Evolutionary conservation across 1,139 yeast genomes (phyloP).

Genomic region (Hyphopichia khmerensis): DNA sequence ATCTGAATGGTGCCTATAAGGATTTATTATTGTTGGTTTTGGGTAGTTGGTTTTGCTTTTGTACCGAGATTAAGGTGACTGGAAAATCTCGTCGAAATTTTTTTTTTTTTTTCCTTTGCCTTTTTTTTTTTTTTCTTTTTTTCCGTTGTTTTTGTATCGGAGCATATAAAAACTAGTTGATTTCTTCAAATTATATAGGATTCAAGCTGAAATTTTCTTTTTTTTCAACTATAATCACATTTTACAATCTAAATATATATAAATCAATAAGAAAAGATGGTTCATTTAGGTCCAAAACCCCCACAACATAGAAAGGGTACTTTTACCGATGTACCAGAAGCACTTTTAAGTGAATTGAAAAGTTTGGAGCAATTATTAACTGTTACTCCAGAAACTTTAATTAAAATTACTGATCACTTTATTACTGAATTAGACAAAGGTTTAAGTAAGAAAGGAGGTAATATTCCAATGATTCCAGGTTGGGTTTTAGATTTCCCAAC

Average conservation of each 20-base stretch:
- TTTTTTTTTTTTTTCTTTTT: no score
- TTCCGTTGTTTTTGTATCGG: no score
- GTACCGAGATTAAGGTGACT: neutral
- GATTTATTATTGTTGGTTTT: no score
- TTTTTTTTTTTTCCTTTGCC: no score
- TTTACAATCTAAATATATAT: no score
- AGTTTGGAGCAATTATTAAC: constrained; percentile 64
- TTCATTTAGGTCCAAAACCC: constrained; percentile 79
- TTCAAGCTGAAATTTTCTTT: no score
- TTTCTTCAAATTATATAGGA: no score
- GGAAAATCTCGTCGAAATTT: neutral
- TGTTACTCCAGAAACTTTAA: constrained; percentile 58
- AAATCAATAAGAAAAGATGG: constrained; percentile 45
- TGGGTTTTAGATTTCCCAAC: constrained; percentile 96
- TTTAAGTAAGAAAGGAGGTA: constrained; percentile 70
- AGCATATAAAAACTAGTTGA: no score
- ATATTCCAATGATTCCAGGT: constrained; percentile 94
- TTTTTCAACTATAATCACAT: no score
- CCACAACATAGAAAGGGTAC: constrained; percentile 85
- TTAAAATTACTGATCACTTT: constrained; percentile 63
- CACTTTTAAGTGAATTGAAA: constrained; percentile 57
- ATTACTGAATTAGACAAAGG: constrained; percentile 74
- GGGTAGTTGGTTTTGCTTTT: no score
- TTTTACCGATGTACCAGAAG: constrained; percentile 70
- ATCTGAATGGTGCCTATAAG: no score